These are phyloP conservation scores for Spiraea crenata DNA, from an alignment of 331 rosid genomes.

Conservation along the genomic window DNA sequence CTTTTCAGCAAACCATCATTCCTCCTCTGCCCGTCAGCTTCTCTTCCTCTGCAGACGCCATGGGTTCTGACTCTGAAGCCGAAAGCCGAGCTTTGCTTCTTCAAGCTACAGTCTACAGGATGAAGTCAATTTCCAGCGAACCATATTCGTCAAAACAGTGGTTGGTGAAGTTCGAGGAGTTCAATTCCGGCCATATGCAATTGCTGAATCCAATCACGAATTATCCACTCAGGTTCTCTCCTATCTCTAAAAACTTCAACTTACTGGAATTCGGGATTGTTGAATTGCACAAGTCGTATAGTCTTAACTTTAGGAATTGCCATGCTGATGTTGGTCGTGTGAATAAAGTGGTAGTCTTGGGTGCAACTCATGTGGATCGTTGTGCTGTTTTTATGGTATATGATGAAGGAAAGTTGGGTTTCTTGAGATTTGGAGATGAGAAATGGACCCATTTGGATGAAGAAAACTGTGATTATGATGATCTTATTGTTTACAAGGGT, in stretches of 20 bases:
- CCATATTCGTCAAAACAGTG: constrained; percentile 16
- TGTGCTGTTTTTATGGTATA: constrained; percentile 31
- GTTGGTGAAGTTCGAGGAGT: constrained; percentile 35
- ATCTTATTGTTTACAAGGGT: constrained; percentile 49
- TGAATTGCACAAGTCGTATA: constrained; percentile 42
- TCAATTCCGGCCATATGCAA: constrained; percentile 4
- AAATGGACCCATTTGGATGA: constrained; percentile 40
- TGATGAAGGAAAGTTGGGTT: constrained; percentile 34
- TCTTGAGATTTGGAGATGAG: constrained; percentile 36
- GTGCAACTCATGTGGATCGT: constrained; percentile 32
- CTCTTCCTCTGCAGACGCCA: too few species aligned
- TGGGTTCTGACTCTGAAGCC: too few species aligned
- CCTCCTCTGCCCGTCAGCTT: too few species aligned
- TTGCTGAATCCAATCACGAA: constrained; percentile 41
- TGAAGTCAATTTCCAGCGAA: constrained; percentile 17
- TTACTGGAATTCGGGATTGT: constrained; percentile 25
- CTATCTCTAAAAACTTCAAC: constrained; percentile 9
- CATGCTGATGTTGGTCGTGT: neutral
- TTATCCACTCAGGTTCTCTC: constrained; percentile 9
- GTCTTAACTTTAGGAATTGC: neutral
- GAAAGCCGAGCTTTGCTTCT: constrained; percentile 1
- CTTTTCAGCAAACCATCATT: constrained; percentile 12
- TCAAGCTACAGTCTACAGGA: constrained; percentile 30
- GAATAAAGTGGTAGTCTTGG: constrained; percentile 33
- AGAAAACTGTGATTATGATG: constrained; percentile 40